A percentile compares a stretch with the other conserved stretches of the same genome.
phyloP scores from a whole-genome alignment of 2,329 filamentous ascomycete genomes.

The Talaromyces verruculosus region DNA sequence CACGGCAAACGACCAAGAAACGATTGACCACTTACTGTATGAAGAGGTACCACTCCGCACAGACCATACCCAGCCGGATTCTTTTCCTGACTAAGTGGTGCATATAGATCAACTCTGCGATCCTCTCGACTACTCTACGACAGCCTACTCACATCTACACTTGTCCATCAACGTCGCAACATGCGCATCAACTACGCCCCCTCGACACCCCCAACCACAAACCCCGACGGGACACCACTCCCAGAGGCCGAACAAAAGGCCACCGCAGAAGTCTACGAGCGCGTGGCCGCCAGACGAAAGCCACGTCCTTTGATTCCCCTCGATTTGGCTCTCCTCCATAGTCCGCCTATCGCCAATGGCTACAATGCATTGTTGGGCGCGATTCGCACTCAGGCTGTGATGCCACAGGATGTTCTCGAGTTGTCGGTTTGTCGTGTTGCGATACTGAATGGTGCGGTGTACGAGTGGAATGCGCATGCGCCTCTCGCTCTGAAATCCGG shows the following conservation, averaged over 20 bases:
- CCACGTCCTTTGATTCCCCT: constrained; percentile 71
- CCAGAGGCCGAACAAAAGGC: constrained; percentile 15
- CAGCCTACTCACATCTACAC: not conserved
- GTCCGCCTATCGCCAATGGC: constrained; percentile 71
- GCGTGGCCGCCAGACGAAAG: constrained; percentile 64
- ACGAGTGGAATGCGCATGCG: constrained; percentile 80
- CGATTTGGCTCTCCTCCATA: constrained; percentile 74
- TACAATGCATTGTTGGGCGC: constrained; percentile 60
- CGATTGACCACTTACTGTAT: not conserved
- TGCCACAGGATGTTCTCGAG: constrained; percentile 61
- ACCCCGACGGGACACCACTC: constrained; percentile 25
- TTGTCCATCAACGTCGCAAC: not conserved
- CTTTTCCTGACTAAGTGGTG: not conserved
- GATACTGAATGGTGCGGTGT: constrained; percentile 75
- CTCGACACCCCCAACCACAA: constrained; percentile 25
- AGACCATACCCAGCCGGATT: not conserved
- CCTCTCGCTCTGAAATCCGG: constrained; percentile 56
- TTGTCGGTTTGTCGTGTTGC: constrained; percentile 78
- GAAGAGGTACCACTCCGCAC: not conserved
- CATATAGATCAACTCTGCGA: not conserved
- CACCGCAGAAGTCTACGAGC: constrained; percentile 55
- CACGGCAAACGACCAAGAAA: no score
- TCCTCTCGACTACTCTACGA: not conserved
- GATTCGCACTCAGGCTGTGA: constrained; percentile 52
- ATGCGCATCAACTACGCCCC: constrained; percentile 43